Conservation (phyloP, 176 grass and related monocot species). For the Triticum turgidum region DNA sequence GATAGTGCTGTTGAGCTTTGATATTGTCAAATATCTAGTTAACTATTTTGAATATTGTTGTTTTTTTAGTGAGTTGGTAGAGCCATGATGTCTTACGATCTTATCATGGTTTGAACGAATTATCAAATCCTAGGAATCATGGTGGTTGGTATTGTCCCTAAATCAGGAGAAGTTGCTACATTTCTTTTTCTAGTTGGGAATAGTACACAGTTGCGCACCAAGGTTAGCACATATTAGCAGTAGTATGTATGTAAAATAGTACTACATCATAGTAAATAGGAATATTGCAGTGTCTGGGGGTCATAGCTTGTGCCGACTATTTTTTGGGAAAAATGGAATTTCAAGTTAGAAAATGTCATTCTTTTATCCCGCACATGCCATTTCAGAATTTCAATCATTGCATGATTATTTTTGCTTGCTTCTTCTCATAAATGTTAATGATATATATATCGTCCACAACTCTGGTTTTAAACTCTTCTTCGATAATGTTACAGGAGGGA, state of each 20-base stretch:
- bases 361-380: not conserved
- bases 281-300: not conserved
- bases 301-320: not conserved
- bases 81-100: not conserved
- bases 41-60: not conserved
- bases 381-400: not conserved
- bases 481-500: conserved; percentile 60
- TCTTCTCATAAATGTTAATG: not conserved
- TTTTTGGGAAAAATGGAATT: not conserved
- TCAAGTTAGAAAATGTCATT: not conserved
- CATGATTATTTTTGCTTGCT: conserved; percentile 4
- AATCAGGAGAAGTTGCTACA: conserved; percentile 22
- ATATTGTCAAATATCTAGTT: conserved; percentile 21
- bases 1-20: conserved; percentile 13
- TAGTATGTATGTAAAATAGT: not conserved
- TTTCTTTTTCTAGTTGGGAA: conserved; percentile 8
- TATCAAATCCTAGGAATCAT: conserved; percentile 1
- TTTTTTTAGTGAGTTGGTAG: conserved; percentile 16
- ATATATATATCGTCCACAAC: not conserved
- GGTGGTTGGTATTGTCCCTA: not conserved
- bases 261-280: not conserved
- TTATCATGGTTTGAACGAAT: not conserved
- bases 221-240: not conserved
- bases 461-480: conserved; percentile 2
- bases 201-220: not conserved